Evolutionary conservation across 306 rosid genomes (phyloP).

Genomic region (Cucurbita moschata): DNA sequence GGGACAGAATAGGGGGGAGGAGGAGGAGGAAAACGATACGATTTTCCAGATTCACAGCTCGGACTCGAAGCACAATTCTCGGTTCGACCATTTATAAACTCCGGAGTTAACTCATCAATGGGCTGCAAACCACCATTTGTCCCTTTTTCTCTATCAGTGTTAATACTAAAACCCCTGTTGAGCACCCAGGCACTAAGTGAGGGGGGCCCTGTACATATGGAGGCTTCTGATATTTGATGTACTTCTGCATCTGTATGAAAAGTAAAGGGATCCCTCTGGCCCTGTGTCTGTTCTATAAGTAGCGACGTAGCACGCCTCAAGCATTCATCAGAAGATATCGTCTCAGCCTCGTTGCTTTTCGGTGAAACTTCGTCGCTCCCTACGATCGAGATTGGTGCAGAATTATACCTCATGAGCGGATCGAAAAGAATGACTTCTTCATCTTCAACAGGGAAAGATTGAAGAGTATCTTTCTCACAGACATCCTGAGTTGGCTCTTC

Average conservation of each 20-base stretch:
- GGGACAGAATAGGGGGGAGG: slow-evolving; percentile 51
- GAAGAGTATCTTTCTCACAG: slow-evolving; percentile 10
- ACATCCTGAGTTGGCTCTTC: slow-evolving; percentile 10
- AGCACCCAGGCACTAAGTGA: slow-evolving; percentile 93
- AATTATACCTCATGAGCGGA: slow-evolving; percentile 70
- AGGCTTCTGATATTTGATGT: slow-evolving; percentile 24
- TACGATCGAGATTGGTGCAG: slow-evolving; percentile 45
- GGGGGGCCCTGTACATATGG: slow-evolving; percentile 69
- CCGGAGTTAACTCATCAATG: slow-evolving; percentile 47
- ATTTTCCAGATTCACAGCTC: slow-evolving; percentile 13
- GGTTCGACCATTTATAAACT: slow-evolving; percentile 23
- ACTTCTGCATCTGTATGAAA: slow-evolving; percentile 29
- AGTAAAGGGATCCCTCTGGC: slow-evolving; percentile 28
- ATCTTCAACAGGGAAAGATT: slow-evolving; percentile 36
- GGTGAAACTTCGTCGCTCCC: slow-evolving; percentile 23
- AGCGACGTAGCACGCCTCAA: slow-evolving; percentile 80
- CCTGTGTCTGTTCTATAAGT: slow-evolving; percentile 60
- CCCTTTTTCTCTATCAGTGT: slow-evolving; percentile 28
- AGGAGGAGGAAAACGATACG: slow-evolving; percentile 23
- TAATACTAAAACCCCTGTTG: slow-evolving; percentile 18
- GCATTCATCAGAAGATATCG: slow-evolving; percentile 48
- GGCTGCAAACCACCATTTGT: slow-evolving; percentile 33
- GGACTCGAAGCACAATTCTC: slow-evolving; percentile 15
- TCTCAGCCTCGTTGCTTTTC: slow-evolving; percentile 26
- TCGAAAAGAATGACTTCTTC: slow-evolving; percentile 92